A percentile compares a stretch with the other conserved stretches of the same genome.
phyloP scores from a whole-genome alignment of 1,139 yeast genomes.

The Yamadazyma kanchanaburiensis region DNA sequence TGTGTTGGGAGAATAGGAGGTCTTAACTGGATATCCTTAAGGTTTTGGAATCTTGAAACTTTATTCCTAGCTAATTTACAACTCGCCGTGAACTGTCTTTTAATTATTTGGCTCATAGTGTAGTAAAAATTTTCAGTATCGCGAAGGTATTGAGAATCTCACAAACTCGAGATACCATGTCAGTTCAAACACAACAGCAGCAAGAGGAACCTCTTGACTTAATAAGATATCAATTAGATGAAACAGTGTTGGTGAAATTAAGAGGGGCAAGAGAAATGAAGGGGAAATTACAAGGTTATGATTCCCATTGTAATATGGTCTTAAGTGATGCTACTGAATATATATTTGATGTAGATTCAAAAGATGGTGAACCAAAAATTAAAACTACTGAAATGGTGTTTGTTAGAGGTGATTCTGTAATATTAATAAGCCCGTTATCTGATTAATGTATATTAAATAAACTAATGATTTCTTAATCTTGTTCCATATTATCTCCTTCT shows the following conservation, averaged over 20 bases:
- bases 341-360: conserved; percentile 55
- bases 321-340: conserved; percentile 91
- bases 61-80: conserved; percentile 20
- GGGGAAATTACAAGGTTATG: conserved; percentile 92
- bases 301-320: conserved; percentile 94
- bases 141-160: conserved; percentile 2
- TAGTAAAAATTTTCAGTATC: conserved; percentile 3
- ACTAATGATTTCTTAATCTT: no score
- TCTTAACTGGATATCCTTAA: conserved; percentile 47
- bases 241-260: conserved; percentile 79
- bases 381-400: conserved; percentile 86
- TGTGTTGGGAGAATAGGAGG: conserved; percentile 87
- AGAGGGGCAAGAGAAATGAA: conserved; percentile 95
- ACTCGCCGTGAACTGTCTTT: conserved; percentile 19
- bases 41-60: conserved; percentile 26
- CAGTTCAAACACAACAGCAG: conserved; percentile 33
- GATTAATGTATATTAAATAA: conserved; percentile 9
- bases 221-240: conserved; percentile 84
- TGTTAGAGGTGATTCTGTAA: conserved; percentile 94
- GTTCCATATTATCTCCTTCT: conserved; percentile 12
- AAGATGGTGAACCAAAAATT: conserved; percentile 41
- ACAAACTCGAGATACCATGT: conserved; percentile 19
- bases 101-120: conserved; percentile 6
- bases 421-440: conserved; percentile 56
- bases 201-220: conserved; percentile 75